Evolutionary conservation across 441 rosid species (phyloP).

Genomic region (Dalechampia spathulata): DNA sequence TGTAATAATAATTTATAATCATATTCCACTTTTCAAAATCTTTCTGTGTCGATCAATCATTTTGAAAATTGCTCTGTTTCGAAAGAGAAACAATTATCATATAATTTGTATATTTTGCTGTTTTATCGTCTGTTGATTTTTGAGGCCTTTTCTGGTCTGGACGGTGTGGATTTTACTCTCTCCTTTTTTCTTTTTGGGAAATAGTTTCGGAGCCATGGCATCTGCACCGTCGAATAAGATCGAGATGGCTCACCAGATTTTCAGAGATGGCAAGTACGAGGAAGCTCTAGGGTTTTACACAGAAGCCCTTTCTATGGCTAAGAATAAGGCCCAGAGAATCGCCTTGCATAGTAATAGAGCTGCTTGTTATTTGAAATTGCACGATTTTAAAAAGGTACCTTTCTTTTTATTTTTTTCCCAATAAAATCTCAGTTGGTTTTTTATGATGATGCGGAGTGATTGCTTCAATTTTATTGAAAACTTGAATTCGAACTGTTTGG

Average conservation of each 20-base stretch:
- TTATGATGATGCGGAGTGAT: neutral
- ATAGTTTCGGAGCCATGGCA: slow-evolving; percentile 28
- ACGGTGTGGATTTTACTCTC: slow-evolving; percentile 1
- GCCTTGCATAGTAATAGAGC: slow-evolving; percentile 90
- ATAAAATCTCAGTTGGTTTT: neutral
- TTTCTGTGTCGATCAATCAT: neutral
- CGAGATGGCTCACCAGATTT: slow-evolving; percentile 82
- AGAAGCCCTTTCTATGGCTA: slow-evolving; percentile 67
- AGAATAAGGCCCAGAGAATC: slow-evolving; percentile 68
- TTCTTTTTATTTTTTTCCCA: neutral
- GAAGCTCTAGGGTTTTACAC: slow-evolving; percentile 72
- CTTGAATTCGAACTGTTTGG: neutral
- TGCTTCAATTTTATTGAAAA: too few species aligned
- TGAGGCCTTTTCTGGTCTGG: too few species aligned
- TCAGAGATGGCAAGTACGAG: slow-evolving; percentile 61
- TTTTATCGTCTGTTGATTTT: too few species aligned
- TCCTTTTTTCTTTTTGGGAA: too few species aligned
- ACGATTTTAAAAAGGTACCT: slow-evolving; percentile 64
- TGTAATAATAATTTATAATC: too few species aligned
- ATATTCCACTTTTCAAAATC: neutral
- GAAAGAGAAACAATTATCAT: too few species aligned
- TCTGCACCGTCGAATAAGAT: slow-evolving; percentile 53
- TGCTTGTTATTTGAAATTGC: slow-evolving; percentile 79
- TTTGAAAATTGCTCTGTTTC: neutral
- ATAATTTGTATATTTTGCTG: too few species aligned